These are phyloP conservation scores for Dictyostelium purpureum DNA, from an alignment of 78 protist species.

Conservation along the genomic window DNA sequence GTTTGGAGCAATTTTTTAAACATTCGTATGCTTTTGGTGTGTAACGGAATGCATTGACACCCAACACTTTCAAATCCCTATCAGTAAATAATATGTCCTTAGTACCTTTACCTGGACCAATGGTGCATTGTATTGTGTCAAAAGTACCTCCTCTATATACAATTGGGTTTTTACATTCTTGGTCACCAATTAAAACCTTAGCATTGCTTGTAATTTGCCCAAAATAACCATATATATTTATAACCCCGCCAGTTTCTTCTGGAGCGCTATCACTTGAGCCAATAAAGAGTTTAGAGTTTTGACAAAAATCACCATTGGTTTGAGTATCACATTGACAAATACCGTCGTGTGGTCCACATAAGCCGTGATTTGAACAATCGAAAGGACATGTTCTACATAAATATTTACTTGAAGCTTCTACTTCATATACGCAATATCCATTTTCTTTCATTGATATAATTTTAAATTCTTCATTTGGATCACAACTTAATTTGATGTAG, in stretches of 20 bases:
- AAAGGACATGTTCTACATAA: background rate
- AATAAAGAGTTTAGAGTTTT: background rate
- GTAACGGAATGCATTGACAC: background rate
- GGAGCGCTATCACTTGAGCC: conserved; percentile 1
- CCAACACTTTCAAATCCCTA: background rate
- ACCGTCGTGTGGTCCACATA: background rate
- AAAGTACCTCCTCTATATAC: background rate
- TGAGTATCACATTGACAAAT: background rate
- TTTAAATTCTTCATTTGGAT: background rate
- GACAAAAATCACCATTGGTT: background rate
- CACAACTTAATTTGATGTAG: background rate
- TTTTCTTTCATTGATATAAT: background rate
- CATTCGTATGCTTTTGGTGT: background rate
- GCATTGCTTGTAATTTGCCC: background rate
- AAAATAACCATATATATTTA: background rate
- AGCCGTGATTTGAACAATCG: background rate
- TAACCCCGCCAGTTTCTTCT: background rate
- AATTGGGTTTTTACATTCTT: background rate
- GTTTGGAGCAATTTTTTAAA: background rate
- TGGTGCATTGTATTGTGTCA: background rate
- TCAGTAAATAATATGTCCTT: background rate
- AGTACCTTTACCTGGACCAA: background rate
- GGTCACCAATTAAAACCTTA: background rate
- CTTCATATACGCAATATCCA: background rate
- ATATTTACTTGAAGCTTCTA: background rate